Conservation (phyloP, 768 basidiomycete species). For the Russula sp. region DNA sequence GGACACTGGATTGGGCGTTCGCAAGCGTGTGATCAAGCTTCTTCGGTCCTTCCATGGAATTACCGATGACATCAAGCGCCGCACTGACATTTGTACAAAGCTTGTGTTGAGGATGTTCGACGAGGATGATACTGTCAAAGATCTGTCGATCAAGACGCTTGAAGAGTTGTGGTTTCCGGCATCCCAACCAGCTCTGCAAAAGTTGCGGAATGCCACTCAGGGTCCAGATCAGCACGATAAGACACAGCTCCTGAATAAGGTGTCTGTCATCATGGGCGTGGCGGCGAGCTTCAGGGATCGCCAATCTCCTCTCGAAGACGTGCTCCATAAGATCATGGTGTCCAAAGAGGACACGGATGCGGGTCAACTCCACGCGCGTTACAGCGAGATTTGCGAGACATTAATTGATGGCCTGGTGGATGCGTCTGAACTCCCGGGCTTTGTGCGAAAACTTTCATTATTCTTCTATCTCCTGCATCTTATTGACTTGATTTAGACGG, state of each 20-base stretch:
- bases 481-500: constrained; percentile 48
- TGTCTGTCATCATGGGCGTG: constrained; percentile 82
- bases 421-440: constrained; percentile 73
- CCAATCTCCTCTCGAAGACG: constrained; percentile 78
- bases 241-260: constrained; percentile 56
- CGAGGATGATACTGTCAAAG: constrained; percentile 94
- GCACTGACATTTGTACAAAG: constrained; percentile 76
- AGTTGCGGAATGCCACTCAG: constrained; percentile 33
- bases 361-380: constrained; percentile 57
- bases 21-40: constrained; percentile 95
- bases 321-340: constrained; percentile 77
- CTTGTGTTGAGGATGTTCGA: constrained; percentile 84
- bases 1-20: constrained; percentile 92
- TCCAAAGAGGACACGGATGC: constrained; percentile 62
- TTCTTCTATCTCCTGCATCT: not conserved
- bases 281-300: constrained; percentile 79
- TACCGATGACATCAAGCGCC: constrained; percentile 55
- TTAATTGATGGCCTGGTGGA: constrained; percentile 89
- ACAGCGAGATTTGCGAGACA: constrained; percentile 76
- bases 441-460: constrained; percentile 48
- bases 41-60: constrained; percentile 77
- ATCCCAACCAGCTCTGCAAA: constrained; percentile 35
- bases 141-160: constrained; percentile 83
- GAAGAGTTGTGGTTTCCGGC: constrained; percentile 86
- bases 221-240: constrained; percentile 46